Base-by-base conservation (phyloP, 2,329 filamentous ascomycete genomes). In the Diaporthe australafricana region DNA sequence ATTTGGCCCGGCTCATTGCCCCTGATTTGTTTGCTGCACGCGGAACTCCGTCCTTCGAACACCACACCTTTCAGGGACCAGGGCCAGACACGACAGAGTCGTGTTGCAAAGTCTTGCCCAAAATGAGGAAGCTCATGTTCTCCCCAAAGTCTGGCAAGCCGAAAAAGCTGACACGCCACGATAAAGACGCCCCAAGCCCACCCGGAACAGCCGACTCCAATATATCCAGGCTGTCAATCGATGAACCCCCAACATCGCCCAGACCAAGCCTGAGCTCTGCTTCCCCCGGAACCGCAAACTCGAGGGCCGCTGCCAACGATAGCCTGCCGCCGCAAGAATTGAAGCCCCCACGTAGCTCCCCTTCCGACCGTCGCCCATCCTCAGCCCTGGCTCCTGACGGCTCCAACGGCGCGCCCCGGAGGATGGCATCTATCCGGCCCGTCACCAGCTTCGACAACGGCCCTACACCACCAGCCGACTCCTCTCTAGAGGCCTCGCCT, bases 381-480 rank as follows among this genome's bases (percentile, higher is more conserved):
- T 73, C 78, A 72, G 60, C 60, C 30, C 68, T 75, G 73, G 56
- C 70, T 67, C 60, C 75, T 27, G 75, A 72, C 62, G 72, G 71
- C 70, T 67, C 71, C 53, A 65, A 74, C 42, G 75, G 76, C 73
- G 75, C 75, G 63, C 78, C 80, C 53, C 77, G 76, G 71, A 79
- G 81, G 68, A 82, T 80, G 74, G 78, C 81, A 69, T 83, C 84
- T 38, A 90, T 91, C 73, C 87, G 89, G 74, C 85, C 87, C 69
- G 88, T 91, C 47, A 83, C 84, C 48, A 89, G 87, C 81, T 85
- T 87, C 78, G 88, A 90, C 78, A 84, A 80, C 62, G 75, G 74
- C 27, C 75, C 75, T 11, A 66, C 81, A 42, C 77, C 79, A 52
- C 83, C 83, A 32, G 86, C 85, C 52, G 82, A 84, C 70, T 79